These are phyloP conservation scores for Trypanosoma cruzi DNA, from an alignment of 208 protist genomes.

Conservation along the genomic window DNA sequence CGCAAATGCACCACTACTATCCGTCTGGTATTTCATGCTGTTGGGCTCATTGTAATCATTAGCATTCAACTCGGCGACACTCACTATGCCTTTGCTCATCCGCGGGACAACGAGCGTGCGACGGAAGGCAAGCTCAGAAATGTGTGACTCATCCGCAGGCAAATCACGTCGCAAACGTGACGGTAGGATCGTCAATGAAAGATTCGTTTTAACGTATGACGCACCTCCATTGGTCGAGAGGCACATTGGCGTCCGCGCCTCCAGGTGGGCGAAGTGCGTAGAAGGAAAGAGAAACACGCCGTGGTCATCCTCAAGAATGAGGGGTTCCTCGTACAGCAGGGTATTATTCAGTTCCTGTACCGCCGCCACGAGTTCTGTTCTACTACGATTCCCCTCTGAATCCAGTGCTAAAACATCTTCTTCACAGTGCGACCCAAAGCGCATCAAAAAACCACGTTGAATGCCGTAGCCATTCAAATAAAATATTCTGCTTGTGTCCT, in stretches of 20 bases:
- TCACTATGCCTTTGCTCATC: constrained; percentile 45
- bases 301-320: constrained; percentile 62
- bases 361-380: constrained; percentile 24
- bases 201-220: constrained; percentile 39
- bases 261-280: constrained; percentile 30
- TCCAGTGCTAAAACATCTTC: no score
- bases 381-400: no score
- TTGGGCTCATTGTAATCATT: background rate
- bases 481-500: constrained; percentile 55
- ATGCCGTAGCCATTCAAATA: constrained; percentile 82
- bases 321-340: constrained; percentile 49
- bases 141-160: constrained; percentile 37
- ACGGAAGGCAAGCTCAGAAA: constrained; percentile 43
- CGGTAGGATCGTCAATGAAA: constrained; percentile 41
- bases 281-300: constrained; percentile 58
- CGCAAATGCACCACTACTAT: constrained; percentile 12
- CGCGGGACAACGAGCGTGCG: constrained; percentile 63
- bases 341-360: constrained; percentile 47
- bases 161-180: constrained; percentile 44
- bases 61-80: constrained; percentile 33
- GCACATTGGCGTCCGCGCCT: constrained; percentile 41
- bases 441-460: constrained; percentile 52
- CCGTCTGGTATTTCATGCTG: background rate
- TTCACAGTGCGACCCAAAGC: constrained; percentile 63
- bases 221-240: constrained; percentile 49